Percentiles rank a stretch among this genome's conserved stretches.
These are phyloP conservation scores for Sungouiozyma intestinalis DNA, from an alignment of 805 yeast species.

Conservation along the genomic window DNA sequence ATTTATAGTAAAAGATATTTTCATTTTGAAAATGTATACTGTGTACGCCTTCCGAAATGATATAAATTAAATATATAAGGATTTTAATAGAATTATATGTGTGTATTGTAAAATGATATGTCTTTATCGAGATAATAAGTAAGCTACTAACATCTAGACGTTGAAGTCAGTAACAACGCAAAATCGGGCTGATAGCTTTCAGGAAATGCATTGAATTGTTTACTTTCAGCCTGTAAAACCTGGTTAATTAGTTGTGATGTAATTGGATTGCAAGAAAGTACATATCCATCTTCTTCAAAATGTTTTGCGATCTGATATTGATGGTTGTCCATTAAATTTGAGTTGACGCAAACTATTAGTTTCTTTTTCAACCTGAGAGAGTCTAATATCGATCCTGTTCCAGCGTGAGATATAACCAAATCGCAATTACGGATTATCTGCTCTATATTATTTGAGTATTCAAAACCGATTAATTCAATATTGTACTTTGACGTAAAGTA, in stretches of 20 bases:
- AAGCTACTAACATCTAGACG: background rate
- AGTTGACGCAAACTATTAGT: slow-evolving; percentile 63
- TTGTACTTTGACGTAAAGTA: background rate
- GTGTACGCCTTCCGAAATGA: background rate
- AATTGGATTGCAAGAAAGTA: slow-evolving; percentile 13
- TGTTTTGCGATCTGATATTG: slow-evolving; percentile 67
- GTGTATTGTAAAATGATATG: too few relatives aligned
- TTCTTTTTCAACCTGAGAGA: slow-evolving; percentile 46
- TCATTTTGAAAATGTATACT: too few relatives aligned
- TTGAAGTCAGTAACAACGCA: background rate
- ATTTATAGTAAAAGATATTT: too few relatives aligned
- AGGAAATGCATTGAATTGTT: background rate
- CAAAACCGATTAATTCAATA: slow-evolving; percentile 8
- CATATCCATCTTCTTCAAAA: slow-evolving; percentile 30
- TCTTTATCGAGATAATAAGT: too few relatives aligned
- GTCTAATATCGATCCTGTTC: slow-evolving; percentile 86
- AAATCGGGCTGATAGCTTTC: background rate
- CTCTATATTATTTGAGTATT: slow-evolving; percentile 8
- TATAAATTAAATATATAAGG: too few relatives aligned
- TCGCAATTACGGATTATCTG: slow-evolving; percentile 29
- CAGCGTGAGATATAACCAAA: slow-evolving; percentile 78
- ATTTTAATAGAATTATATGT: too few relatives aligned
- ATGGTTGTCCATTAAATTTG: slow-evolving; percentile 74
- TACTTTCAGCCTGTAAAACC: background rate
- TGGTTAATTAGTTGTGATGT: background rate